These are phyloP conservation scores for Malus hybrid DNA, from an alignment of 331 rosid genomes.

Conservation along the genomic window DNA sequence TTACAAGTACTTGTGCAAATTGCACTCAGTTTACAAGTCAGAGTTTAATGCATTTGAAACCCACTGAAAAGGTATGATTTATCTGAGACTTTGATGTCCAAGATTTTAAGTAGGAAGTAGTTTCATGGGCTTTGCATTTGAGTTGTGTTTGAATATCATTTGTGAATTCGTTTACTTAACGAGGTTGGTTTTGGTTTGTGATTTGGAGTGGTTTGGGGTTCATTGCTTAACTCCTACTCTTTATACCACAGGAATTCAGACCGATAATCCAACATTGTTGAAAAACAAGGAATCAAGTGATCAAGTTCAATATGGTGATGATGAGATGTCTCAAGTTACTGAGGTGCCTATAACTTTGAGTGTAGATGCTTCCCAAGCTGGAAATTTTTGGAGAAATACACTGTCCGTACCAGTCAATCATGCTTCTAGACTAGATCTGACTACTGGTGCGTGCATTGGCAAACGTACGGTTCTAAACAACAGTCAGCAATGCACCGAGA, in stretches of 20 bases:
- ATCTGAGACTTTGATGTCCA: neutral
- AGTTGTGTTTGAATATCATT: neutral
- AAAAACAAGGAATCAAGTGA: slow-evolving; percentile 28
- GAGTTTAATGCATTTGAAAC: neutral
- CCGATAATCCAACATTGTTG: slow-evolving; percentile 3
- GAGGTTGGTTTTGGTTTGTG: neutral
- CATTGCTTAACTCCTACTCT: neutral
- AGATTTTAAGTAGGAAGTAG: neutral
- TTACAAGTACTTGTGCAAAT: neutral
- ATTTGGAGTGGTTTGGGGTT: neutral
- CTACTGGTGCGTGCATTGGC: slow-evolving; percentile 30
- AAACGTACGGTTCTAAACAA: slow-evolving; percentile 18
- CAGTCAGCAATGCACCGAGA: slow-evolving; percentile 27
- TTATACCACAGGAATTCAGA: slow-evolving; percentile 32
- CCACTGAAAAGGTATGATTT: neutral
- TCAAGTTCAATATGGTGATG: slow-evolving; percentile 22
- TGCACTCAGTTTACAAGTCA: neutral
- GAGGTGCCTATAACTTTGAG: slow-evolving; percentile 26
- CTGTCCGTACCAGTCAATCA: slow-evolving; percentile 6
- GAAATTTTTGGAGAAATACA: slow-evolving; percentile 14
- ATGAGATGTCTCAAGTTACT: slow-evolving; percentile 37
- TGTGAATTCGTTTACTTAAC: neutral
- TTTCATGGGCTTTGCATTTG: neutral
- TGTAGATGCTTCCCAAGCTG: slow-evolving; percentile 28
- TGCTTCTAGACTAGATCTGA: slow-evolving; percentile 44